Percentiles rank a stretch among this genome's conserved stretches.
Conservation (phyloP, 495 filamentous ascomycete species). For the Chaetomidium leptoderma region DNA sequence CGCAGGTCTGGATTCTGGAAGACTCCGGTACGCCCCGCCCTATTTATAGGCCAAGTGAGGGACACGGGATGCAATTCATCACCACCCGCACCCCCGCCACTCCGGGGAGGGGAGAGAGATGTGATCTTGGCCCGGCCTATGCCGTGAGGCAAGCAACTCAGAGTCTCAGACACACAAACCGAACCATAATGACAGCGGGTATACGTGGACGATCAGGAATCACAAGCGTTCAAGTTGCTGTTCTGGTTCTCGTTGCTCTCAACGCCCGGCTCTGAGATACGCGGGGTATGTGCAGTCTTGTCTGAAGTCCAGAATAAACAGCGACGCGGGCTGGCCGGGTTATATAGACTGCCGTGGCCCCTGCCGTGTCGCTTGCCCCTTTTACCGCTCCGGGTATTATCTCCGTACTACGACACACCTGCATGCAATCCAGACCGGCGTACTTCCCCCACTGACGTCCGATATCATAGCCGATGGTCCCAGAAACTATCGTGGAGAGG, state of each 20-base stretch:
- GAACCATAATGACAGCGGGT: no score
- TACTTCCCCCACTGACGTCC: conserved; percentile 22
- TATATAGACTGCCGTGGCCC: background rate
- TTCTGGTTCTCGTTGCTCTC: no score
- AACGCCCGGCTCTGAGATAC: no score
- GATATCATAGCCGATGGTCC: conserved; percentile 7
- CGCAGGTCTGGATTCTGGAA: background rate
- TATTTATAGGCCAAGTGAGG: background rate
- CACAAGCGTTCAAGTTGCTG: no score
- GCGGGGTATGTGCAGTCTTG: no score
- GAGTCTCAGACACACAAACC: no score
- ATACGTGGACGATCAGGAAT: no score
- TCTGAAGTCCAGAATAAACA: no score
- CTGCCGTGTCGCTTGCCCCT: conserved; percentile 3
- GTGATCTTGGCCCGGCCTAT: no score
- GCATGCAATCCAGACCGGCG: conserved; percentile 8
- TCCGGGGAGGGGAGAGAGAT: no score
- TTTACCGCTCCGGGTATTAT: conserved; percentile 14
- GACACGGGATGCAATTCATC: background rate
- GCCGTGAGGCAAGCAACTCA: no score
- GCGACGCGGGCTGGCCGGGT: background rate
- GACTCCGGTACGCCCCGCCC: background rate
- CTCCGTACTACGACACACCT: background rate
- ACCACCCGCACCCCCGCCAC: background rate
- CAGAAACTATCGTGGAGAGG: background rate